Percentiles rank a stretch among this genome's conserved stretches.
Evolutionary conservation across 352 stramenopile species (phyloP).

Genomic region (Vaucheria bursata): DNA sequence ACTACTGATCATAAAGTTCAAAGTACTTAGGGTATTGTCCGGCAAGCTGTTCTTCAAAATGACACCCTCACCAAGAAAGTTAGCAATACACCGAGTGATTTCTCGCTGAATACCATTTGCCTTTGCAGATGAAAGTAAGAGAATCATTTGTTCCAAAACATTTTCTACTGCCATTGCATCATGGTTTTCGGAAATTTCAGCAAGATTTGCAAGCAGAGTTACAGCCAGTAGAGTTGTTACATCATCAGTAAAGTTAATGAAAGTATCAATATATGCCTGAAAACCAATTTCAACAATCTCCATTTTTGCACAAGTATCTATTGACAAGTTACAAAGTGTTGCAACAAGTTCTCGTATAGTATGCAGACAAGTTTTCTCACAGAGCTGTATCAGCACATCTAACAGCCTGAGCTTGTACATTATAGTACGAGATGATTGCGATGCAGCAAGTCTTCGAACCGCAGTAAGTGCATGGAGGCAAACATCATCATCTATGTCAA

Average conservation of each 20-base stretch:
- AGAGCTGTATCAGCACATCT: constrained; percentile 63
- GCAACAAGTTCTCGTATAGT: constrained; percentile 81
- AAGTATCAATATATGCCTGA: constrained; percentile 67
- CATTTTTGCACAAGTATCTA: constrained; percentile 83
- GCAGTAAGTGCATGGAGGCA: constrained; percentile 80
- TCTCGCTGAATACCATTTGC: constrained; percentile 84
- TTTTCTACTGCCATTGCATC: constrained; percentile 81
- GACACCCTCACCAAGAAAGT: constrained; percentile 86
- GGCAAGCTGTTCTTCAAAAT: constrained; percentile 79
- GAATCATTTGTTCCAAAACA: constrained; percentile 86
- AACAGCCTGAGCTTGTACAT: constrained; percentile 82
- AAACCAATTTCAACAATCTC: constrained; percentile 72
- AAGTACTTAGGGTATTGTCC: constrained; percentile 69
- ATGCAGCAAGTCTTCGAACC: constrained; percentile 75
- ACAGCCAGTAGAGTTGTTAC: constrained; percentile 78
- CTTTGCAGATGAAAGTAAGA: constrained; percentile 82
- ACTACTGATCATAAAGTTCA: constrained; percentile 74
- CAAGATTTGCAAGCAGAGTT: constrained; percentile 81
- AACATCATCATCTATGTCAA: constrained; percentile 78
- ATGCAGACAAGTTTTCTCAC: constrained; percentile 72
- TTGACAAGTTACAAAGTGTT: constrained; percentile 75
- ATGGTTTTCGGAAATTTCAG: constrained; percentile 86
- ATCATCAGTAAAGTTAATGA: constrained; percentile 74
- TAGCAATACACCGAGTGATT: constrained; percentile 79
- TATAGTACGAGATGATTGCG: constrained; percentile 76